Base-by-base conservation (phyloP, 1,284 basidiomycete species). In the Cronartium quercuum region DNA sequence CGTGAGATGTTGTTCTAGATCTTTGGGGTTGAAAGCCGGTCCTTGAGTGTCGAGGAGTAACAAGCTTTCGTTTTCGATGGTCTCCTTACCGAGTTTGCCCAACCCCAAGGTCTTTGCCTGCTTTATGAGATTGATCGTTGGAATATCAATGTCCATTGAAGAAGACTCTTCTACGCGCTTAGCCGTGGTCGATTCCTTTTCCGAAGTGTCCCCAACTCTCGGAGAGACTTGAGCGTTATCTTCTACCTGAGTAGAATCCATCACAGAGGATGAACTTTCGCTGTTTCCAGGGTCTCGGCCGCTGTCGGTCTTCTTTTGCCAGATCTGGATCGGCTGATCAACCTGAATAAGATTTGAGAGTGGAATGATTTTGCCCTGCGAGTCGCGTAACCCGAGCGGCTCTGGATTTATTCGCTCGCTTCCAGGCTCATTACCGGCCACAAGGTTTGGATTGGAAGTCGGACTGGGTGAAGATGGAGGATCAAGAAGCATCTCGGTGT, bases 361-460 rank as follows among this genome's bases (percentile, higher is more conserved):
- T n/a, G 68, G 68, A 47, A 71, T 21, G 29, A 64, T 2, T 6
- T 44, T 41, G 5, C 61, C 68, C 44, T 40, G 24, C 12, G 42
- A 35, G 41, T 57, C 68, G 51, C 68, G 68, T 12, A 41, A 42
- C 18, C 68, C 68, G 13, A 71, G 47, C 38, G 68, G 68, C 42
- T 63, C 42, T 5, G 21, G 47, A 18, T 51, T 51, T 21, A 18
- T 21, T 4, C 21, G 15, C 47, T 51, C 47, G 10, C 21, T 51
- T 13, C 47, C 47, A 51, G 15, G 15, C 15, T 4, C 12, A 13
- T 4, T 3, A 3, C 47, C 12, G n/a, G n/a, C n/a, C n/a, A n/a
- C n/a, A n/a, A n/a, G n/a, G n/a, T n/a, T n/a, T n/a, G n/a, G n/a
- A n/a, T n/a, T n/a, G 47, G 41, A 3, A n/a, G 13, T n/a, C 2